Conservation (phyloP, 371 early-diverging fungal genomes). For the Batrachochytrium dendrobatidis region DNA sequence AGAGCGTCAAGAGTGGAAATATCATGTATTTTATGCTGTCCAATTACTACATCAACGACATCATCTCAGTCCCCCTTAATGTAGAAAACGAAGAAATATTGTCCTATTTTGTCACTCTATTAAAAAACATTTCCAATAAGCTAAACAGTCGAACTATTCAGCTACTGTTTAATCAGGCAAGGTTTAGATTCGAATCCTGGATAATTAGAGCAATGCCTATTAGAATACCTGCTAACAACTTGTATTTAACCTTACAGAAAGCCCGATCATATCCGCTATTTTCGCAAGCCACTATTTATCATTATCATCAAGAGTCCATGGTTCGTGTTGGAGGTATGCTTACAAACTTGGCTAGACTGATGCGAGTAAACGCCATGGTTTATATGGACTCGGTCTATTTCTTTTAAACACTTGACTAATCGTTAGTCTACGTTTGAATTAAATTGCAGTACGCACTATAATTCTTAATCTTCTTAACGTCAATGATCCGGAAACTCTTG, state of each 20-base stretch:
- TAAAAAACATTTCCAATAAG: conserved; percentile 27
- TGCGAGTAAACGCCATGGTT: not conserved
- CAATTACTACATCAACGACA: conserved; percentile 29
- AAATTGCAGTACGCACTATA: not conserved
- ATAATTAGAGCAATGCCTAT: not conserved
- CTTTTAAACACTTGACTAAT: not conserved
- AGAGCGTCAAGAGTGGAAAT: conserved; percentile 12
- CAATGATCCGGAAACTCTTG: not conserved
- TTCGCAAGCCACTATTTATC: conserved; percentile 15
- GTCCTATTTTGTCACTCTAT: conserved; percentile 17
- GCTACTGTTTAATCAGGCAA: conserved; percentile 21
- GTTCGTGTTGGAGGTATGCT: conserved; percentile 17
- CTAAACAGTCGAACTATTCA: conserved; percentile 14
- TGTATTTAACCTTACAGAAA: too few species aligned
- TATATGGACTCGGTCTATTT: not conserved
- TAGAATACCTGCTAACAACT: conserved; percentile 1
- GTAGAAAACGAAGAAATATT: conserved; percentile 13
- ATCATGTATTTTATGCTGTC: conserved; percentile 22
- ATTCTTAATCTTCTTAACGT: not conserved
- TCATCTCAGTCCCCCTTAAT: conserved; percentile 13
- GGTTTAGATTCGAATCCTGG: too few species aligned
- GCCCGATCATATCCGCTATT: conserved; percentile 26
- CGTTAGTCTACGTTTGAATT: not conserved
- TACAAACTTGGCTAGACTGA: not conserved
- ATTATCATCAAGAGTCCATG: conserved; percentile 22